Evolutionary conservation across 2,329 filamentous ascomycete genomes (phyloP), one percentile per base, ranked within the genome.

Genomic region (Aureobasidium sp.): DNA sequence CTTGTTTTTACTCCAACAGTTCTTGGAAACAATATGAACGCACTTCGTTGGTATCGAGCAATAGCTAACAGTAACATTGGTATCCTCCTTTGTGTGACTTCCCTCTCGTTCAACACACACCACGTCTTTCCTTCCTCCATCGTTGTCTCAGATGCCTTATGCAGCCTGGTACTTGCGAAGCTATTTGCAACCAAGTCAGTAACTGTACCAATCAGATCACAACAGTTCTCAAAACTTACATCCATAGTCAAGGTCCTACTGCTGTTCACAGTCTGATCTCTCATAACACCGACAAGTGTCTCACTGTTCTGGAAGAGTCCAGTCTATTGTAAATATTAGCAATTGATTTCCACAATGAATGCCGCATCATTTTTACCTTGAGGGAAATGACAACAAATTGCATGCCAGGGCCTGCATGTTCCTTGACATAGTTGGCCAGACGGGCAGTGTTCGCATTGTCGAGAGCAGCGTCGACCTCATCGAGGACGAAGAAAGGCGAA

Each of bases 301-400:
- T 99, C 92, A 71, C 91, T 96, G 74, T 95, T 90, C 77, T 99
- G 92, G 78, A 97, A 99, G 62, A 99, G 80, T 1, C 92, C 92
- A 0, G 92, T 89, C 82, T 65, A 20, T 24, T 0, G 10, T 7
- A 15, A 1, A 43, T 26, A 24, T 65, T 56, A 63, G 64, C 55
- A 39, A 17, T 26, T 5, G 3, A 29, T 13, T 39, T 17, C 6
- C 0, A 37, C 43, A 27, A 6, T 8, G 26, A 32, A 9, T 15
- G 26, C 24, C 2, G 20, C 36, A 46, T 46, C 3, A 8, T 17
- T 26, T 62, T 39, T 46, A 65, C 64, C 64, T 99, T 99, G 73
- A 99, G 82, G 77, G 87, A 92, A 75, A 99, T 99, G 67, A 99
- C 94, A 65, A 99, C 95, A 69, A 99, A 99, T 75, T 99, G 94